These are phyloP conservation scores for Epichloe glyceriae DNA, from an alignment of 2,329 filamentous ascomycete species.

Conservation along the genomic window DNA sequence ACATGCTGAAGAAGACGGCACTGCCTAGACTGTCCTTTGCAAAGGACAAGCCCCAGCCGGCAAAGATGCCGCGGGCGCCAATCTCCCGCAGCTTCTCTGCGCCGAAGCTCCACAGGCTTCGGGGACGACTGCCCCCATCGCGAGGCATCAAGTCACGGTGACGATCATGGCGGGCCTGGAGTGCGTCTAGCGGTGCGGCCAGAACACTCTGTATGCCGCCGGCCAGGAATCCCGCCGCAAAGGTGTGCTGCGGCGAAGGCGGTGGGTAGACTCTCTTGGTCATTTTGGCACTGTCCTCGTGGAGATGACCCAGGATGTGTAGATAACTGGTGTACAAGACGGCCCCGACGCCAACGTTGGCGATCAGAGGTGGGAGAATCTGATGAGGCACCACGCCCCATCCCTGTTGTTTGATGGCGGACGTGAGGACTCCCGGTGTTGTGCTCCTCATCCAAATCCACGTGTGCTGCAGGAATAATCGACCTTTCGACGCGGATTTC, in stretches of 20 bases:
- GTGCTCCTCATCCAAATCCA: constrained; percentile 46
- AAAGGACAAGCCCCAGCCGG: constrained; percentile 57
- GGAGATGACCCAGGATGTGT: constrained; percentile 51
- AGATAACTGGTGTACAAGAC: constrained; percentile 67
- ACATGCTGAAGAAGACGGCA: constrained; percentile 61
- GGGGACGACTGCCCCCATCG: constrained; percentile 29
- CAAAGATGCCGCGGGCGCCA: constrained; percentile 58
- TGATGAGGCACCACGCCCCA: constrained; percentile 65
- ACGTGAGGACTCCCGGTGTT: constrained; percentile 55
- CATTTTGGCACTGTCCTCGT: constrained; percentile 46
- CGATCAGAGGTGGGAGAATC: constrained; percentile 61
- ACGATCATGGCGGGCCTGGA: constrained; percentile 57
- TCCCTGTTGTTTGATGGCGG: constrained; percentile 55
- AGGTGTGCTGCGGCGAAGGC: constrained; percentile 48
- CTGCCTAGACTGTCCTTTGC: constrained; percentile 57
- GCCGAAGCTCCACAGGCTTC: constrained; percentile 63
- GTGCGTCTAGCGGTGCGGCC: constrained; percentile 62
- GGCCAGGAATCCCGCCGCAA: constrained; percentile 56
- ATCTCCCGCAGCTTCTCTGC: constrained; percentile 53
- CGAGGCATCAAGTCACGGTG: constrained; percentile 33
- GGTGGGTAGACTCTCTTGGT: constrained; percentile 57
- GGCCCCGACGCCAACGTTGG: constrained; percentile 61
- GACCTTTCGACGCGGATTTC: constrained; percentile 19
- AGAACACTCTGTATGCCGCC: constrained; percentile 57
- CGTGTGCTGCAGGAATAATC: constrained; percentile 24